Evolutionary conservation across 345 rosid genomes (phyloP).

Genomic region (Moringa oleifera): DNA sequence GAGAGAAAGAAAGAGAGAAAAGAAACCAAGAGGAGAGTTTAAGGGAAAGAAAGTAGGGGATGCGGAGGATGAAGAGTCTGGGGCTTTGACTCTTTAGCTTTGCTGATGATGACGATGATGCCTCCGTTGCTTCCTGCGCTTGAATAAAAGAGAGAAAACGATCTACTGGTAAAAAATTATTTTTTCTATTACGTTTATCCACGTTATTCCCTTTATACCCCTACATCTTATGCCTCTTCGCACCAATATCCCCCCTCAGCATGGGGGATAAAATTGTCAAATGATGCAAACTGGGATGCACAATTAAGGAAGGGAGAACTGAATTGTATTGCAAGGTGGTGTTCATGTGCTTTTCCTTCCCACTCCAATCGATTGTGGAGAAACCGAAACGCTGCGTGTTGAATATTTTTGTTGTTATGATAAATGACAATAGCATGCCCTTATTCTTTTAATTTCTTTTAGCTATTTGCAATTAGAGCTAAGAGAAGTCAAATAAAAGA

Average conservation of each 20-base stretch:
- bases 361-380: no score
- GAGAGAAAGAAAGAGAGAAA: not conserved
- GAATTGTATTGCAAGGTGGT: no score
- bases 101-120: constrained; percentile 29
- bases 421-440: no score
- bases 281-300: not conserved
- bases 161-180: constrained; percentile 12
- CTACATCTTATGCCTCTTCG: no score
- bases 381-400: no score
- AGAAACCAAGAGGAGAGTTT: constrained; percentile 1
- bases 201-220: constrained; percentile 3
- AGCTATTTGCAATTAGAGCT: no score
- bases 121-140: constrained; percentile 20
- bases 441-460: no score
- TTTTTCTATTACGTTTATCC: not conserved
- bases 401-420: no score
- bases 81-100: constrained; percentile 39
- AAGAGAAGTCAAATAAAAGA: no score
- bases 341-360: no score
- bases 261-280: not conserved
- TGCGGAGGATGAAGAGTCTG: constrained; percentile 26
- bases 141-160: constrained; percentile 11
- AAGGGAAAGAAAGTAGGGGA: constrained; percentile 1
- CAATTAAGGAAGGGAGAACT: no score
- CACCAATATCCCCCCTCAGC: no score